A percentile compares a stretch with the other conserved stretches of the same genome.
Conservation (phyloP, 257 asterid species). For the Voacanga thouarsii region DNA sequence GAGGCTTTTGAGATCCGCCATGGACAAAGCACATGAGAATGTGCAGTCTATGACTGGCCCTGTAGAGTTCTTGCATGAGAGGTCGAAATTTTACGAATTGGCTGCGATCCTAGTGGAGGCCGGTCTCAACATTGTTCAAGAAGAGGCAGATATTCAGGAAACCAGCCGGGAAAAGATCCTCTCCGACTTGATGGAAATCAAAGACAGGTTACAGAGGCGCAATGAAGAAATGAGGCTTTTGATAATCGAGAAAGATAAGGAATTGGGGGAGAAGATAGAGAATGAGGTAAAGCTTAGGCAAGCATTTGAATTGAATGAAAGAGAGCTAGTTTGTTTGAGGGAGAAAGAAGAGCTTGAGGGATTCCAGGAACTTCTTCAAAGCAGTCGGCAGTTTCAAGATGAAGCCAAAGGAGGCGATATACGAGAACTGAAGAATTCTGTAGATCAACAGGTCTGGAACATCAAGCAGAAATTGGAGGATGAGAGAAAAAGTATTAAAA, state of each 20-base stretch:
- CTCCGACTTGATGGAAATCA: conserved; percentile 55
- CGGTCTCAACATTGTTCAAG: conserved; percentile 50
- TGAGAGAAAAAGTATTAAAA: conserved; percentile 29
- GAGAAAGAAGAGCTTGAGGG: conserved; percentile 39
- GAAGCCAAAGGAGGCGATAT: conserved; percentile 31
- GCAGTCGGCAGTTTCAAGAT: conserved; percentile 5
- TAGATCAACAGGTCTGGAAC: conserved; percentile 49
- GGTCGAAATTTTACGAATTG: conserved; percentile 63
- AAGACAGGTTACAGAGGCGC: conserved; percentile 53
- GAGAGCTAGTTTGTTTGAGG: conserved; percentile 32
- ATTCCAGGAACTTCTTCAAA: conserved; percentile 9
- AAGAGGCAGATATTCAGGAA: conserved; percentile 50
- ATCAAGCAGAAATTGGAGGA: conserved; percentile 59
- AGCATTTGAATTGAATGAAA: conserved; percentile 48
- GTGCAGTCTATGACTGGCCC: conserved; percentile 62
- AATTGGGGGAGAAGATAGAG: conserved; percentile 46
- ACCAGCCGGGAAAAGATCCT: conserved; percentile 46
- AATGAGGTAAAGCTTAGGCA: conserved; percentile 49
- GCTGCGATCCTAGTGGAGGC: conserved; percentile 68
- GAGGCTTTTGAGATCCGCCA: conserved; percentile 66
- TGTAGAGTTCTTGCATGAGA: conserved; percentile 58
- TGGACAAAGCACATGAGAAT: conserved; percentile 76
- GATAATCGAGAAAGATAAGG: conserved; percentile 54
- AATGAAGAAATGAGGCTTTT: conserved; percentile 50
- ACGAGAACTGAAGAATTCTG: conserved; percentile 34